These are phyloP conservation scores for Lyophyllum decastes DNA, from an alignment of 768 basidiomycete genomes.

Conservation along the genomic window DNA sequence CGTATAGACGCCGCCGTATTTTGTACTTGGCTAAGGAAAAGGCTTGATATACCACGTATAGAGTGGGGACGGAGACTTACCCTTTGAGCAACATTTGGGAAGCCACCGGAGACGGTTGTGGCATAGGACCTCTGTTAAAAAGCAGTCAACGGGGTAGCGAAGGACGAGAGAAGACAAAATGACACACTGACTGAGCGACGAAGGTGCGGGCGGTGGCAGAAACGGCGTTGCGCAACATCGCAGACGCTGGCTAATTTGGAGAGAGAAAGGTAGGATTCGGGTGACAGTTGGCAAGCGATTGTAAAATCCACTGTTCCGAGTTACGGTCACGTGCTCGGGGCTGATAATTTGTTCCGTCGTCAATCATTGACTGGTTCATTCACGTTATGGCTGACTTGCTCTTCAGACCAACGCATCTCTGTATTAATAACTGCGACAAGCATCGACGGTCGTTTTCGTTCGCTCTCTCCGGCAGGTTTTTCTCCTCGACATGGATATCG, in stretches of 20 bases:
- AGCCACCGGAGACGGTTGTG: slow-evolving; percentile 77
- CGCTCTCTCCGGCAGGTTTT: neutral
- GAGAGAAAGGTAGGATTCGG: slow-evolving; percentile 29
- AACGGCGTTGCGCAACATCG: slow-evolving; percentile 71
- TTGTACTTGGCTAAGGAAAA: slow-evolving; percentile 67
- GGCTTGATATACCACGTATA: slow-evolving; percentile 10
- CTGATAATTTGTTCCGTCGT: no score
- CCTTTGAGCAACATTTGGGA: slow-evolving; percentile 72
- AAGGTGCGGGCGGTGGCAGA: slow-evolving; percentile 56
- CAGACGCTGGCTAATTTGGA: slow-evolving; percentile 31
- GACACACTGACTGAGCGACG: slow-evolving; percentile 51
- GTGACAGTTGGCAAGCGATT: slow-evolving; percentile 11
- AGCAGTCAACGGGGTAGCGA: neutral
- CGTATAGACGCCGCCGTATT: slow-evolving; percentile 92
- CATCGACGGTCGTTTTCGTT: neutral
- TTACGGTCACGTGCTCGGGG: slow-evolving; percentile 13
- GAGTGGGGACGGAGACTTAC: slow-evolving; percentile 41
- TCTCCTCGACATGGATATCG: slow-evolving; percentile 31
- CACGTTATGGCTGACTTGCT: neutral
- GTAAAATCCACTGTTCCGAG: slow-evolving; percentile 15
- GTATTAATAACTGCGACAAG: neutral
- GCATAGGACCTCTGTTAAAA: slow-evolving; percentile 55
- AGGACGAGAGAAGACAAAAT: neutral
- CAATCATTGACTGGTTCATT: neutral
- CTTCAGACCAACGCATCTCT: no score